Conservation (phyloP, 192 early-diverging fungal species). For the Chytriomyces sp. region DNA sequence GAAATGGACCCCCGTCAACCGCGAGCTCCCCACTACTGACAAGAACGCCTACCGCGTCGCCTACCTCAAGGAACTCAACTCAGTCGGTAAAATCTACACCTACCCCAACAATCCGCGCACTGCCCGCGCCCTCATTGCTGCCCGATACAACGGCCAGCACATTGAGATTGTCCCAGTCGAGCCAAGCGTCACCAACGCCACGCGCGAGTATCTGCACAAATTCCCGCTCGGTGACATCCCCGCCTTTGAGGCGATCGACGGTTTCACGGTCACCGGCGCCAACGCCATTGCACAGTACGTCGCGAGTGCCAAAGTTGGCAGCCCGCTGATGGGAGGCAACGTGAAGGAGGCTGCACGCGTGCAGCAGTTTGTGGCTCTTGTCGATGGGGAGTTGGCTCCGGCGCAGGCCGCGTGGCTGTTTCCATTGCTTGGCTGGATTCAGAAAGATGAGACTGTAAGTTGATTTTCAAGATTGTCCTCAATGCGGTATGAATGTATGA, state of each 20-base stretch:
- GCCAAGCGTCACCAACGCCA: slow-evolving; percentile 72
- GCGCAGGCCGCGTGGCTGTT: slow-evolving; percentile 46
- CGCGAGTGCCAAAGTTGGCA: slow-evolving; percentile 41
- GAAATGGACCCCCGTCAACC: slow-evolving; percentile 34
- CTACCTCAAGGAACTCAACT: slow-evolving; percentile 17
- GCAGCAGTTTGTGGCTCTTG: slow-evolving; percentile 50
- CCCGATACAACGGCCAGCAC: slow-evolving; percentile 73
- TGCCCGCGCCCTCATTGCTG: slow-evolving; percentile 69
- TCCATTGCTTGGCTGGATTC: slow-evolving; percentile 46
- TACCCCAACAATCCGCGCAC: slow-evolving; percentile 72
- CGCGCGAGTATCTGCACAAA: slow-evolving; percentile 80
- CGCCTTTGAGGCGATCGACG: slow-evolving; percentile 78
- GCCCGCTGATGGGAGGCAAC: slow-evolving; percentile 43
- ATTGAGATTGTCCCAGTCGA: slow-evolving; percentile 61
- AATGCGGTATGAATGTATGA: too few relatives aligned
- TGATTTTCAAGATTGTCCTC: neutral
- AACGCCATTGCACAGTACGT: slow-evolving; percentile 89
- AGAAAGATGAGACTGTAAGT: slow-evolving; percentile 34
- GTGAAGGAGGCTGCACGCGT: slow-evolving; percentile 45
- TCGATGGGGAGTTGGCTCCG: slow-evolving; percentile 52
- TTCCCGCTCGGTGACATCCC: slow-evolving; percentile 90
- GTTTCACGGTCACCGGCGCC: slow-evolving; percentile 72
- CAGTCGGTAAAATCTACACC: slow-evolving; percentile 31
- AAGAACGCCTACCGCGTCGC: slow-evolving; percentile 20
- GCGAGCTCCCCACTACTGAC: slow-evolving; percentile 14